Percentiles rank a stretch among this genome's conserved stretches.
phyloP scores from a whole-genome alignment of 2,329 filamentous ascomycete genomes.

The Orbilia blumenaviensis region DNA sequence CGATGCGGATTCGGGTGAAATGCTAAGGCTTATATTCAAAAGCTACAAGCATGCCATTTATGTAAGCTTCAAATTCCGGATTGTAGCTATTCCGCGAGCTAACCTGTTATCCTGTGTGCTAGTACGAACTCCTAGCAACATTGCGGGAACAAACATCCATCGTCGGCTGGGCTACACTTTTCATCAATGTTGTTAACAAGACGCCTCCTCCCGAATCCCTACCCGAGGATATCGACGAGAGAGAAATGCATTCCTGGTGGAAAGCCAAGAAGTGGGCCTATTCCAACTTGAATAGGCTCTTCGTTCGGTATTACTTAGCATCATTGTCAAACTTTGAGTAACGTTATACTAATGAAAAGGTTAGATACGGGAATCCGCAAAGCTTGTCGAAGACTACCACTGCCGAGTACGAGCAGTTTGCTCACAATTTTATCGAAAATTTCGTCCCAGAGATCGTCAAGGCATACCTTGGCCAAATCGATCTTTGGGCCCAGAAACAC shows the following conservation, averaged over 20 bases:
- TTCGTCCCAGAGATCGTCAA: slow-evolving; percentile 97
- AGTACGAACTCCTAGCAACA: slow-evolving; percentile 85
- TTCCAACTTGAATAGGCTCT: slow-evolving; percentile 94
- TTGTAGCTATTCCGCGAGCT: neutral
- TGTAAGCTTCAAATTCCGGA: slow-evolving; percentile 66
- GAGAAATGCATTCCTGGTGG: slow-evolving; percentile 98
- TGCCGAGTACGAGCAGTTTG: slow-evolving; percentile 78
- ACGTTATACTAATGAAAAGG: slow-evolving; percentile 56
- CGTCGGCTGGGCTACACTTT: slow-evolving; percentile 95
- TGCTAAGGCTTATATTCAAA: slow-evolving; percentile 94
- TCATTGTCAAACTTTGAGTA: slow-evolving; percentile 25
- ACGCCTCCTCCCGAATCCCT: slow-evolving; percentile 80
- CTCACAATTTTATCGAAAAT: slow-evolving; percentile 87
- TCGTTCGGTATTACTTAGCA: slow-evolving; percentile 74
- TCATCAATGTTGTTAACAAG: slow-evolving; percentile 89
- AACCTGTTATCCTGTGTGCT: slow-evolving; percentile 53
- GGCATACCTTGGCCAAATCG: slow-evolving; percentile 90
- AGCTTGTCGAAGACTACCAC: slow-evolving; percentile 75
- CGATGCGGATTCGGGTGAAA: slow-evolving; percentile 93
- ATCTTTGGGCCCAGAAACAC: slow-evolving; percentile 96
- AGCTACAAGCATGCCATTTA: slow-evolving; percentile 98
- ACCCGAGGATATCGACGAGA: slow-evolving; percentile 80
- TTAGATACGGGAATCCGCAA: slow-evolving; percentile 86
- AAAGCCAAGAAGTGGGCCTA: slow-evolving; percentile 99
- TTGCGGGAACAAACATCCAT: slow-evolving; percentile 83